Conservation (phyloP, 441 rosid species). For the Pelargonium fulgidum region DNA sequence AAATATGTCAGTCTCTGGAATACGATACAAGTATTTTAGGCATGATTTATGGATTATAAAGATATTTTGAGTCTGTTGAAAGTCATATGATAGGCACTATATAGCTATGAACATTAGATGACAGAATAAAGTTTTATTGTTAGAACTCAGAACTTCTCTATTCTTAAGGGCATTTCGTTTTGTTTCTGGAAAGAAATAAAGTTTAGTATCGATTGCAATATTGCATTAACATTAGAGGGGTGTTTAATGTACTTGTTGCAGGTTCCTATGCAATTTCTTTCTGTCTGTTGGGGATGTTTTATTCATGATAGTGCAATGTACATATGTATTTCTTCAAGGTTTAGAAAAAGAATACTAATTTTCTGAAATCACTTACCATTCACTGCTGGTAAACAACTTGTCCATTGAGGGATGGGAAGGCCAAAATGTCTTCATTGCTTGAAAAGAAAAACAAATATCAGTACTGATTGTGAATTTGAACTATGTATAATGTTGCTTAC, state of each 20-base stretch:
- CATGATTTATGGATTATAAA: not conserved
- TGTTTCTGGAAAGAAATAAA: not conserved
- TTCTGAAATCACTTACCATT: not conserved
- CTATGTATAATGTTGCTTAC: not conserved
- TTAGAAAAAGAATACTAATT: not conserved
- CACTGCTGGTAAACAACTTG: not conserved
- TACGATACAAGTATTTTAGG: not conserved
- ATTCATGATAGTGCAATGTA: not conserved
- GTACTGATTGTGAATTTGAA: not conserved
- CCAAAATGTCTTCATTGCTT: not conserved
- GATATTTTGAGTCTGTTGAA: not conserved
- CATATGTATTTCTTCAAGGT: not conserved
- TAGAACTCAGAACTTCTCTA: not conserved
- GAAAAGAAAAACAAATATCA: not conserved
- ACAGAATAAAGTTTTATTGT: not conserved
- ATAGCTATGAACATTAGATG: not conserved
- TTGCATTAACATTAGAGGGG: not conserved
- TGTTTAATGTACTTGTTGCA: not conserved
- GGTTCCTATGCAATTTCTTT: not conserved
- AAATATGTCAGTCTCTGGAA: too few relatives aligned
- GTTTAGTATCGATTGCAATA: not conserved
- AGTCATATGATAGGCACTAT: not conserved
- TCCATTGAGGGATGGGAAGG: not conserved
- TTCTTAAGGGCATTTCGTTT: not conserved
- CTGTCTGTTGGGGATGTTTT: not conserved